These are phyloP conservation scores for Xylariaceae sp. DNA, from an alignment of 2,329 filamentous ascomycete genomes.

Conservation along the genomic window DNA sequence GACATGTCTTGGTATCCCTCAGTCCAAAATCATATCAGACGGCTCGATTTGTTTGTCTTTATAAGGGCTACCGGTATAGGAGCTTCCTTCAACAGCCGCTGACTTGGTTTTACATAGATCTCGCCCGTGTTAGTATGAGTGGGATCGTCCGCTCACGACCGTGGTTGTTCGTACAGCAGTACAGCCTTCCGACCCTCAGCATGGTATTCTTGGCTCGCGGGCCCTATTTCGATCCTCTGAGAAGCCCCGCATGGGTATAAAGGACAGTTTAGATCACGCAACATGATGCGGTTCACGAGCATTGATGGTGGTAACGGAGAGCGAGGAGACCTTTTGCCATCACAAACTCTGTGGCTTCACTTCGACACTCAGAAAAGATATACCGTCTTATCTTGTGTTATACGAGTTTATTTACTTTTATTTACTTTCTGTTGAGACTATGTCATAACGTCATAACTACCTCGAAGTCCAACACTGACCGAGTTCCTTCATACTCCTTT, in stretches of 20 bases:
- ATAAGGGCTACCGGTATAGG: too few relatives aligned
- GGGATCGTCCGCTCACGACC: too few relatives aligned
- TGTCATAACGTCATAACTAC: slow-evolving; percentile 8
- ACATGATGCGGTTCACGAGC: not conserved
- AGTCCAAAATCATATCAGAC: too few relatives aligned
- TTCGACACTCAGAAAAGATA: slow-evolving; percentile 12
- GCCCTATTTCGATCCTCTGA: too few relatives aligned
- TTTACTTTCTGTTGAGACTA: slow-evolving; percentile 6
- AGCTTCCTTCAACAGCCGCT: too few relatives aligned
- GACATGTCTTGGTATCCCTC: slow-evolving; percentile 5
- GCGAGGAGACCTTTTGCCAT: slow-evolving; percentile 11
- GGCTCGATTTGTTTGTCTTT: not conserved
- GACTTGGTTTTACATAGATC: too few relatives aligned
- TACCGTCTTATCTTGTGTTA: slow-evolving; percentile 11
- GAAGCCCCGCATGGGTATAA: too few relatives aligned
- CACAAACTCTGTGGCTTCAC: slow-evolving; percentile 16
- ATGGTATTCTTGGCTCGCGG: too few relatives aligned
- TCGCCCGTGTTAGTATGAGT: too few relatives aligned
- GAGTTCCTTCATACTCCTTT: not conserved
- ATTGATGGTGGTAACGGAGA: not conserved
- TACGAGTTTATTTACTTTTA: slow-evolving; percentile 5
- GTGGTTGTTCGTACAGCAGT: too few relatives aligned
- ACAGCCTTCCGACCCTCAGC: too few relatives aligned
- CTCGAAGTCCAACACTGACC: not conserved
- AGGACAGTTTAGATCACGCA: too few relatives aligned